phyloP scores from a whole-genome alignment of 2,329 filamentous ascomycete genomes.

The Phialophora tarda region DNA sequence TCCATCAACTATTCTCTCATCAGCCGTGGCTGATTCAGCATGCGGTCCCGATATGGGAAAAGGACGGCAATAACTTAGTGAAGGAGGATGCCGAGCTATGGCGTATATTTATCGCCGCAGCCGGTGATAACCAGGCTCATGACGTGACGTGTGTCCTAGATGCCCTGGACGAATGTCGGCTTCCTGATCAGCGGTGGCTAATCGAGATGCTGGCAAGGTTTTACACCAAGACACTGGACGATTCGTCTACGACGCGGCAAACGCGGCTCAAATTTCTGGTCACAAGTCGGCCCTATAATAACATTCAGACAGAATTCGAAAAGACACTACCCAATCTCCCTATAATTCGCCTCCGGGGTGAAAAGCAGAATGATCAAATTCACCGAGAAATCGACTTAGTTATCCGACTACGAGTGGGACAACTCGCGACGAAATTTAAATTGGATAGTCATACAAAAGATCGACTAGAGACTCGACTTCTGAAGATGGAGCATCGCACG shows the following conservation, averaged over 20 bases:
- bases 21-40: slow-evolving; percentile 40
- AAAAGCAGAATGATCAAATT: slow-evolving; percentile 38
- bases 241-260: slow-evolving; percentile 6
- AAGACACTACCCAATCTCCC: slow-evolving; percentile 13
- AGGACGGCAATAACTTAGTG: slow-evolving; percentile 18
- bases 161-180: slow-evolving; percentile 35
- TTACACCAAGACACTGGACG: slow-evolving; percentile 1
- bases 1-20: slow-evolving; percentile 47
- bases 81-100: slow-evolving; percentile 22
- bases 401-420: slow-evolving; percentile 29
- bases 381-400: slow-evolving; percentile 38
- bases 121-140: slow-evolving; percentile 1
- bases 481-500: slow-evolving; percentile 40
- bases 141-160: slow-evolving; percentile 31
- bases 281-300: slow-evolving; percentile 44
- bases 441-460: slow-evolving; percentile 12
- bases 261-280: slow-evolving; percentile 39
- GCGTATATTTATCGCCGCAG: slow-evolving; percentile 20
- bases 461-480: slow-evolving; percentile 30
- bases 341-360: slow-evolving; percentile 32
- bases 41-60: slow-evolving; percentile 24
- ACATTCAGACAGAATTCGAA: slow-evolving; percentile 39
- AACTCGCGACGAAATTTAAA: slow-evolving; percentile 21
- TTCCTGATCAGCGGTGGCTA: slow-evolving; percentile 10
- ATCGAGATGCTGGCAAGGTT: slow-evolving; percentile 23